Conservation (phyloP, 257 asterid species). For the Coffea canephora region DNA sequence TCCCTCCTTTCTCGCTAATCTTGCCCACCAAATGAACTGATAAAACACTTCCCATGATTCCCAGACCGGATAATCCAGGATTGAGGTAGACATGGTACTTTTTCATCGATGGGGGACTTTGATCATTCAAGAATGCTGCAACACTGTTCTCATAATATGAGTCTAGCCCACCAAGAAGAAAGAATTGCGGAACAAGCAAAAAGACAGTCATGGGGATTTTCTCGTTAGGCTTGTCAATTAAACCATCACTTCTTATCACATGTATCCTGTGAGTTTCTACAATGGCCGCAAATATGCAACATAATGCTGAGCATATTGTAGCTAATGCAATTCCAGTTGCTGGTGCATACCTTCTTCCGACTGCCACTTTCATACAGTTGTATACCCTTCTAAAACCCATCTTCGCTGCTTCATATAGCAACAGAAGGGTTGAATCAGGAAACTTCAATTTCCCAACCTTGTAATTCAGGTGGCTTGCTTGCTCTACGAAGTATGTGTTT, state of each 20-base stretch:
- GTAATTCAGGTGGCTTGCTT: slow-evolving; percentile 50
- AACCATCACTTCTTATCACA: slow-evolving; percentile 24
- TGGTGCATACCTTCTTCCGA: slow-evolving; percentile 19
- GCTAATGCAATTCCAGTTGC: slow-evolving; percentile 39
- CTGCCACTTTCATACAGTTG: background rate
- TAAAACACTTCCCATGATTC: slow-evolving; percentile 40
- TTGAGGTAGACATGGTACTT: slow-evolving; percentile 23
- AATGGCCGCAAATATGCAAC: slow-evolving; percentile 50
- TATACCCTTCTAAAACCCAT: background rate
- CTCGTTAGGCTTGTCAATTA: slow-evolving; percentile 33
- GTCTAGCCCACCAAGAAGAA: slow-evolving; percentile 45
- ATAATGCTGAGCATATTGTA: slow-evolving; percentile 43
- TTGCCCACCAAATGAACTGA: too few species aligned
- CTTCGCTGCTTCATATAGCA: slow-evolving; percentile 18
- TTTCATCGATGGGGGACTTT: slow-evolving; percentile 32
- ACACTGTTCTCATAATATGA: slow-evolving; percentile 29
- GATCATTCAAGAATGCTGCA: slow-evolving; percentile 20
- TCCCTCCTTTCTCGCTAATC: too few species aligned
- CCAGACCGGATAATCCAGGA: slow-evolving; percentile 41
- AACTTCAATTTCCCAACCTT: slow-evolving; percentile 42
- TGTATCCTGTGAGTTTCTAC: slow-evolving; percentile 40
- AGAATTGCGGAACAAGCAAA: slow-evolving; percentile 50
- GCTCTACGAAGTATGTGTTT: slow-evolving; percentile 65
- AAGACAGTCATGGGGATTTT: slow-evolving; percentile 39
- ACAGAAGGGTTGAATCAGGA: slow-evolving; percentile 38